Conservation (phyloP, 768 basidiomycete species). For the Trametes cingulata region DNA sequence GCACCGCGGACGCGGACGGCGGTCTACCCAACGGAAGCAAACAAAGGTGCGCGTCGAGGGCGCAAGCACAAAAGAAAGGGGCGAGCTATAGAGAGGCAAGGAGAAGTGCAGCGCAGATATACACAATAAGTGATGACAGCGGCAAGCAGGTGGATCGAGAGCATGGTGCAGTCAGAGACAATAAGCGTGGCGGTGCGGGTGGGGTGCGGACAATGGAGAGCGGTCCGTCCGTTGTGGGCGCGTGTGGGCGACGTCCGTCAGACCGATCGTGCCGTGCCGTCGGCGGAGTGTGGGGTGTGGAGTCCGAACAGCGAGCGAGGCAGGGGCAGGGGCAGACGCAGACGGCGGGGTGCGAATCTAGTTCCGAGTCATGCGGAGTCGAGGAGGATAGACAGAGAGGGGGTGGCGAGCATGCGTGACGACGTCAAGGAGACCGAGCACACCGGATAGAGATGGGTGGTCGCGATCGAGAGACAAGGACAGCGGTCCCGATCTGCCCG, state of each 20-base stretch:
- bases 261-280: too few relatives aligned
- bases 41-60: constrained; percentile 10
- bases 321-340: too few relatives aligned
- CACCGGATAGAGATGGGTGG: constrained; percentile 5
- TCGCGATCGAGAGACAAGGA: constrained; percentile 10
- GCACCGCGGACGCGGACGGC: not conserved
- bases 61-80: constrained; percentile 3
- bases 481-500: not conserved
- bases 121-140: constrained; percentile 22
- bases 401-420: not conserved
- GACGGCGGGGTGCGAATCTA: not conserved
- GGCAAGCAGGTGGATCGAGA: constrained; percentile 8
- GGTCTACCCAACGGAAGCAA: constrained; percentile 11
- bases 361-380: constrained; percentile 13
- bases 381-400: not conserved
- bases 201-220: constrained; percentile 10
- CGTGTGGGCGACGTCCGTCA: constrained; percentile 9
- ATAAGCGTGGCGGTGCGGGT: too few relatives aligned
- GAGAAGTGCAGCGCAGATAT: constrained; percentile 9
- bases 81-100: too few relatives aligned
- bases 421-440: constrained; percentile 11
- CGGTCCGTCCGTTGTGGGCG: constrained; percentile 9
- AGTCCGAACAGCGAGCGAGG: not conserved
- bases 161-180: constrained; percentile 13
- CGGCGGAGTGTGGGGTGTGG: not conserved